Percentiles rank a stretch among this genome's conserved stretches.
Evolutionary conservation across 768 basidiomycete species (phyloP).

Genomic region (Collybia mongolica): DNA sequence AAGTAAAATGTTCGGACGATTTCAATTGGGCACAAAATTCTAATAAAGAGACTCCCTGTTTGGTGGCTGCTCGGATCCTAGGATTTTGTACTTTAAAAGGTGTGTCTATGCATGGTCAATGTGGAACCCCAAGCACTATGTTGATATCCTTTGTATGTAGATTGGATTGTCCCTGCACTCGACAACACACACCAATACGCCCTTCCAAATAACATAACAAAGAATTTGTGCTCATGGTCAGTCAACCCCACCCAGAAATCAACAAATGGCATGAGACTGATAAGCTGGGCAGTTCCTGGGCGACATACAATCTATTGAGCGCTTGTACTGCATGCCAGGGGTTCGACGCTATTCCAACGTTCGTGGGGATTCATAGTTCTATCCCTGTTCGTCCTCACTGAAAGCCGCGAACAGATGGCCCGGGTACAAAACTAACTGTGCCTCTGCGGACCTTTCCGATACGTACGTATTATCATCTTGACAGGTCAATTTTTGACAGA

Average conservation of each 20-base stretch:
- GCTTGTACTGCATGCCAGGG: conserved; percentile 53
- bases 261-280: neutral
- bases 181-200: conserved; percentile 14
- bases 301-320: conserved; percentile 52
- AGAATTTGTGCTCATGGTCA: conserved; percentile 37
- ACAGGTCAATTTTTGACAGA: no score
- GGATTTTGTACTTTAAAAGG: conserved; percentile 32
- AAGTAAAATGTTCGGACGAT: conserved; percentile 24
- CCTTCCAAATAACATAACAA: conserved; percentile 18
- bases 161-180: conserved; percentile 24
- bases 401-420: conserved; percentile 19
- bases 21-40: conserved; percentile 37
- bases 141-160: conserved; percentile 16
- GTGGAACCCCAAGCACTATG: neutral
- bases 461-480: neutral
- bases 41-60: conserved; percentile 30
- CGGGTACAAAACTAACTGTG: conserved; percentile 7
- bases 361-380: neutral
- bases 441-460: neutral
- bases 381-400: neutral
- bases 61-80: conserved; percentile 29
- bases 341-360: conserved; percentile 1
- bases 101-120: conserved; percentile 24
- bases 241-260: neutral
- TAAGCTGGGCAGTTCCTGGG: conserved; percentile 44